Percentiles rank a stretch among this genome's conserved stretches.
Evolutionary conservation across 257 asterid genomes (phyloP).

Genomic region (Solanum pinnatisectum): DNA sequence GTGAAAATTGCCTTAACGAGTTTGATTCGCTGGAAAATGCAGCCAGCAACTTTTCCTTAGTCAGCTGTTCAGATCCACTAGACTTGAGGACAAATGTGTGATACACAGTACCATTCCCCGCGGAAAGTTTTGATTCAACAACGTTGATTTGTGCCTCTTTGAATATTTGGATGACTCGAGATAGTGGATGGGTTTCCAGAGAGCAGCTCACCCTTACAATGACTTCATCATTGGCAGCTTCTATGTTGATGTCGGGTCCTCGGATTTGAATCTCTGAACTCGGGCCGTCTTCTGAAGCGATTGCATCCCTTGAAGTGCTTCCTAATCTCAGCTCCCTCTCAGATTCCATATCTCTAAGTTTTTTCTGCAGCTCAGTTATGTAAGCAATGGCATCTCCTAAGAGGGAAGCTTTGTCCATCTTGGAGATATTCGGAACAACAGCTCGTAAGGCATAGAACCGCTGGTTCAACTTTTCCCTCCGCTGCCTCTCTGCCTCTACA

Average conservation of each 20-base stretch:
- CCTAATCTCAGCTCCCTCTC: constrained; percentile 34
- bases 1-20: constrained; percentile 14
- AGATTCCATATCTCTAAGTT: constrained; percentile 60
- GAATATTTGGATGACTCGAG: constrained; percentile 54
- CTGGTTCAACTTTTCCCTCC: constrained; percentile 84
- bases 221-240: constrained; percentile 32
- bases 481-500: constrained; percentile 83
- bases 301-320: constrained; percentile 30
- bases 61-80: constrained; percentile 46
- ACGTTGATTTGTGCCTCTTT: constrained; percentile 42
- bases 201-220: constrained; percentile 56
- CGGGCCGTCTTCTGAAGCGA: constrained; percentile 21
- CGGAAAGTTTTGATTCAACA: constrained; percentile 45
- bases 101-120: constrained; percentile 44
- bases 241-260: constrained; percentile 29
- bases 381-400: constrained; percentile 88
- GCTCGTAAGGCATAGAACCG: constrained; percentile 77
- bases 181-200: constrained; percentile 56
- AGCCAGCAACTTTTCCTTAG: constrained; percentile 64
- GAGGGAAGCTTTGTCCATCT: constrained; percentile 92
- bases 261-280: constrained; percentile 14
- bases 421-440: constrained; percentile 85
- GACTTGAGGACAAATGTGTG: constrained; percentile 79
- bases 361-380: constrained; percentile 83
- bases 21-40: constrained; percentile 33